Conservation (phyloP, 192 early-diverging fungal species). For the Spinellus fusiger region DNA sequence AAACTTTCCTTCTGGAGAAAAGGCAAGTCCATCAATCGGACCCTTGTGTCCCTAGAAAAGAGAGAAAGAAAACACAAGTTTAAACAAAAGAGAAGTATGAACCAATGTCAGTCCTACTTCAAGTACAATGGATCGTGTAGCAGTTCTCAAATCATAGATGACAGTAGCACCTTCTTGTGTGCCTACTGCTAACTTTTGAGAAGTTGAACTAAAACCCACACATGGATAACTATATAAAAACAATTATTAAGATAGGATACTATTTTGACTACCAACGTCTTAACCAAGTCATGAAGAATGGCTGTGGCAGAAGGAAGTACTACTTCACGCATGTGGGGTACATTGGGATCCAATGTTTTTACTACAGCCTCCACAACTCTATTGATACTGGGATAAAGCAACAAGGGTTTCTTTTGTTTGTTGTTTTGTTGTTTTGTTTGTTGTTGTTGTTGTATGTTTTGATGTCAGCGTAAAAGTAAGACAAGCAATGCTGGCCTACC, state of each 20-base stretch:
- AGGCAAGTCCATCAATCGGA: constrained; percentile 61
- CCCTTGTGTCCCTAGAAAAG: constrained; percentile 71
- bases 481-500: no score
- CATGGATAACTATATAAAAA: constrained; percentile 47
- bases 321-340: constrained; percentile 61
- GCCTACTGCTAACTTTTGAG: constrained; percentile 76
- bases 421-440: background rate
- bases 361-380: constrained; percentile 72
- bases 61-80: background rate
- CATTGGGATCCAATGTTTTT: constrained; percentile 77
- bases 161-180: constrained; percentile 66
- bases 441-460: no score
- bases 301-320: constrained; percentile 55
- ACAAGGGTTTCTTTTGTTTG: constrained; percentile 50
- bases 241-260: background rate
- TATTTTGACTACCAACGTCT: constrained; percentile 43
- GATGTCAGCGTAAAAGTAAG: no score
- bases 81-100: background rate
- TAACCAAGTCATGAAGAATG: constrained; percentile 54
- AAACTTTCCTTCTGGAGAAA: constrained; percentile 72
- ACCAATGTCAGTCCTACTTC: constrained; percentile 44
- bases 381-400: constrained; percentile 57
- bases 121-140: constrained; percentile 66
- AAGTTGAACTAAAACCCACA: constrained; percentile 64
- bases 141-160: constrained; percentile 80